Evolutionary conservation across 768 basidiomycete genomes (phyloP).

Genomic region (Bullera alba): DNA sequence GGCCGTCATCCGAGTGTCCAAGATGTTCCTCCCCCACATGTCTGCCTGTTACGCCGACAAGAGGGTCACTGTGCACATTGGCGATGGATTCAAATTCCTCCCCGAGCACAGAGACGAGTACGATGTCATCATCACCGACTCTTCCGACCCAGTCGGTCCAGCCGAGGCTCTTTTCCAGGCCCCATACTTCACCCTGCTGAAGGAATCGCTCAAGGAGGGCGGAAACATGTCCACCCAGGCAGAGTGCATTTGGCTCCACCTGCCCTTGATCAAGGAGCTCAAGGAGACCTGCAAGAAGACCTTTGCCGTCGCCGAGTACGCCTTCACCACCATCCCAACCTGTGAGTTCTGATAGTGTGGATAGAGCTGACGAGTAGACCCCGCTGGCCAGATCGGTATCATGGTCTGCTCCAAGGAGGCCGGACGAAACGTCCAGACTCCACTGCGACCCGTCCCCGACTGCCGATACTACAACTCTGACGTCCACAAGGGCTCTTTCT

Average conservation of each 20-base stretch:
- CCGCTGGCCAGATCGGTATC: constrained; percentile 96
- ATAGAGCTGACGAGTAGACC: constrained; percentile 50
- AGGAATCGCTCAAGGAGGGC: constrained; percentile 79
- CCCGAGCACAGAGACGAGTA: constrained; percentile 76
- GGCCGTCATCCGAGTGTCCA: constrained; percentile 93
- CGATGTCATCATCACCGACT: constrained; percentile 98
- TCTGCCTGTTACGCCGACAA: constrained; percentile 69
- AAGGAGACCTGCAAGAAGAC: constrained; percentile 61
- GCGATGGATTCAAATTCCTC: constrained; percentile 96
- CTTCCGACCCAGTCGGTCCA: constrained; percentile 94
- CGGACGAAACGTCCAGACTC: constrained; percentile 61
- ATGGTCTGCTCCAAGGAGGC: constrained; percentile 74
- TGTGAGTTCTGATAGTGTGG: constrained; percentile 45
- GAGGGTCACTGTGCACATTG: constrained; percentile 72
- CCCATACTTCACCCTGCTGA: constrained; percentile 90
- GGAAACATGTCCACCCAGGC: constrained; percentile 93
- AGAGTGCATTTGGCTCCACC: constrained; percentile 91
- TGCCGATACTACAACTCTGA: constrained; percentile 79
- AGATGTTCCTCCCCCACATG: constrained; percentile 90
- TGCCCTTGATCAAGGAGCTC: constrained; percentile 73
- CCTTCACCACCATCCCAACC: constrained; percentile 91
- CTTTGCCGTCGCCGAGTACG: constrained; percentile 80
- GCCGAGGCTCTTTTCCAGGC: constrained; percentile 91
- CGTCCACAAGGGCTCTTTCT: constrained; percentile 74
- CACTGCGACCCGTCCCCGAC: constrained; percentile 62